phyloP scores from a whole-genome alignment of 345 rosid species.

The Pistacia integerrima region DNA sequence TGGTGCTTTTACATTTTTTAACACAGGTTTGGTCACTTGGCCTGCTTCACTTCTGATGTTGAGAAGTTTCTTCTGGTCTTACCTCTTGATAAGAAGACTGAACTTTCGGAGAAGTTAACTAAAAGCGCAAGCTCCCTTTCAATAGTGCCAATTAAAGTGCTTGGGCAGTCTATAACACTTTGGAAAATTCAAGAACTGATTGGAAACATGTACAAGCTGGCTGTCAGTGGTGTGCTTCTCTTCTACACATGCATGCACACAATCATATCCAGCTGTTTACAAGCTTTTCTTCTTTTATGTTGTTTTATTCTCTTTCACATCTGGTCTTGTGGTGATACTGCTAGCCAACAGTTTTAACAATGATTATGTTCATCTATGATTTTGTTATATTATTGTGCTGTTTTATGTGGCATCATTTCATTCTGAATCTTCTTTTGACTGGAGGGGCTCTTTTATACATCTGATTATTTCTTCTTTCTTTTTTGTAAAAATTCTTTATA shows the following conservation, averaged over 20 bases:
- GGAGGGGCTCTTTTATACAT: background rate
- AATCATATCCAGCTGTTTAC: background rate
- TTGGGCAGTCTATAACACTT: constrained; percentile 73
- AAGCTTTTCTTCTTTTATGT: constrained; percentile 12
- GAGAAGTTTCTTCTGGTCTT: constrained; percentile 73
- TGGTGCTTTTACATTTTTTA: constrained; percentile 24
- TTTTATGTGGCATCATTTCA: background rate
- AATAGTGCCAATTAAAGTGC: constrained; percentile 51
- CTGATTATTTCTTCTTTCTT: background rate
- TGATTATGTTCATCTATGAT: background rate
- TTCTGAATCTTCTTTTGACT: background rate
- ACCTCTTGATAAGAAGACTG: constrained; percentile 54
- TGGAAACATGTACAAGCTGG: constrained; percentile 49
- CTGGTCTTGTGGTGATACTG: background rate
- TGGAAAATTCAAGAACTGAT: constrained; percentile 71
- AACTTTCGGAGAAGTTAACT: constrained; percentile 57
- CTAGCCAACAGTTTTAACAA: background rate
- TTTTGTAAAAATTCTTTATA: background rate
- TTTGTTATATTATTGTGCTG: background rate
- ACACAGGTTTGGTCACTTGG: constrained; percentile 92
- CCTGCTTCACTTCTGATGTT: constrained; percentile 82
- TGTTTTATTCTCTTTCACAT: background rate
- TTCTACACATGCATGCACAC: constrained; percentile 10
- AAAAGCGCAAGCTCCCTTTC: constrained; percentile 40
- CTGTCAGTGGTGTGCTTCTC: constrained; percentile 57